Base-by-base conservation (phyloP, 768 basidiomycete species). In the Rhizopogon vulgaris region DNA sequence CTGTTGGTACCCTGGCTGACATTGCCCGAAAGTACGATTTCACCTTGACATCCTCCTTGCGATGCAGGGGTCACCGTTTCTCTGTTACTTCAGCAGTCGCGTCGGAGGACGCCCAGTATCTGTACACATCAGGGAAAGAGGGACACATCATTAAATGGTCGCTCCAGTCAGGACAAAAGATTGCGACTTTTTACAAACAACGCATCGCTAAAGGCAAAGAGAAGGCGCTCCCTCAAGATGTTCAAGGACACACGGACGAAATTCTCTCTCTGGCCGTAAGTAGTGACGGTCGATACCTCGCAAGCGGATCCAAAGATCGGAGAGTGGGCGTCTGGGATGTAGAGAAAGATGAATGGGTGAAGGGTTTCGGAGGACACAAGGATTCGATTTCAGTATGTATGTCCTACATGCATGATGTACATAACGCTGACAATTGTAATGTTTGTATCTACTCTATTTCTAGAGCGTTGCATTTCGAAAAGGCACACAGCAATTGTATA, bases 121-220 rank as follows among this genome's bases (percentile, higher is more conserved):
- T 98, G n/a, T 97, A 85, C 66, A 92, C 92, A 0, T 73, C 93
- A 0, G 87, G 88, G 8, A 99, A 99, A 65, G 92, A 95, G 61
- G 96, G 95, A 1, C 75, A 78, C 11, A 90, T 99, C 63, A 78
- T 86, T 50, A 90, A 92, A 66, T 93, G 90, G 87, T 81, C 90
- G 62, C 72, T 94, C 25, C 65, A 63, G 9, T 79, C 78, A 0
- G 89, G 89, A 8, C 76, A 78, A 64, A 81, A 79, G 57, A 57
- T 78, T 1, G 67, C 72, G 9, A 78, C 78, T 1, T 80, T 85
- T 60, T 74, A 80, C 63, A 91, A 91, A 67, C 58, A 73, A 9
- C 77, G 80, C 18, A 82, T 61, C 69, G 70, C 60, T 50, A 84
- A 81, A 56, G 79, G 79, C 12, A 84, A 87, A 63, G 78, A 77